These are phyloP conservation scores for Linnemannia elongata DNA, from an alignment of 192 early-diverging fungal species.

Conservation along the genomic window DNA sequence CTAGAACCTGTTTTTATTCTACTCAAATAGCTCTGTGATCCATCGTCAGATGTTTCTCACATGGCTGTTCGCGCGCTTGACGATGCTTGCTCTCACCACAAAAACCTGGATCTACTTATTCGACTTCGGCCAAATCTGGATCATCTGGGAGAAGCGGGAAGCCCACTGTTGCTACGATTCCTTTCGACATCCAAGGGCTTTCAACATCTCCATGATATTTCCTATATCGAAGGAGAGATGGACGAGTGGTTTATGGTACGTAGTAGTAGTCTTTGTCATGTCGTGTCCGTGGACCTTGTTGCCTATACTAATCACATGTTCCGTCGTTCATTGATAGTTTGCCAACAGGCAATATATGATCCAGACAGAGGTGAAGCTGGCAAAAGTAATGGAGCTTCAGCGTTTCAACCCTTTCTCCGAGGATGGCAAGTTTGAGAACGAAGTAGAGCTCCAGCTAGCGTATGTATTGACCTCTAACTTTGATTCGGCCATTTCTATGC, in stretches of 20 bases:
- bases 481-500: background rate
- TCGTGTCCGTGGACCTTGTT: background rate
- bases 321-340: constrained; percentile 53
- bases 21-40: constrained; percentile 76
- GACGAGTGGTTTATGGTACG: constrained; percentile 86
- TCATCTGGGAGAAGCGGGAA: constrained; percentile 77
- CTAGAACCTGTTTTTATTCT: background rate
- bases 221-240: constrained; percentile 82
- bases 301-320: no score
- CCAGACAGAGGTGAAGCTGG: constrained; percentile 50
- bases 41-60: constrained; percentile 77
- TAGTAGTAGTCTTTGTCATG: background rate
- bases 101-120: constrained; percentile 80
- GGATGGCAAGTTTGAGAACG: constrained; percentile 51
- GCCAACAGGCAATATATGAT: constrained; percentile 57
- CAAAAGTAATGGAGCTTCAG: constrained; percentile 51
- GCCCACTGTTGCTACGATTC: constrained; percentile 77
- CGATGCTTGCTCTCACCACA: constrained; percentile 72
- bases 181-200: constrained; percentile 81
- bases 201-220: constrained; percentile 74
- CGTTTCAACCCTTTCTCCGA: constrained; percentile 51
- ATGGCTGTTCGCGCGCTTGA: constrained; percentile 78
- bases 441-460: constrained; percentile 33
- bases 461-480: background rate
- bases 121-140: constrained; percentile 79